Conservation (phyloP, 1,284 basidiomycete genomes). For the Leucoagaricus sp. region DNA sequence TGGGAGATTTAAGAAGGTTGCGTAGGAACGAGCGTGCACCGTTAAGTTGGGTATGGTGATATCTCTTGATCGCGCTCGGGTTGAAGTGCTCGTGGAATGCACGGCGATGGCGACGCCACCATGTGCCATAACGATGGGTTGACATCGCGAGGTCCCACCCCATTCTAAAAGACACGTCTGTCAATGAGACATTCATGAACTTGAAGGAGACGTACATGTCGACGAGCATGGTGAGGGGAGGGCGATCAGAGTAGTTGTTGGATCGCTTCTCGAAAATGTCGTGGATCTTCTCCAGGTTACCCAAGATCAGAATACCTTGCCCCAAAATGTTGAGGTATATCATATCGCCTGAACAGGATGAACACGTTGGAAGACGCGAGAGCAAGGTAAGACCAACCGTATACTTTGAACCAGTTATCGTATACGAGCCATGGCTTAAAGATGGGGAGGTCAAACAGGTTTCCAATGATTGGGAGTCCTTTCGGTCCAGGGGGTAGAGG, state of each 20-base stretch:
- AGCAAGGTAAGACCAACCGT: constrained; percentile 12
- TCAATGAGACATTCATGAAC: not conserved
- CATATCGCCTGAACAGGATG: constrained; percentile 16
- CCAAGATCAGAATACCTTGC: constrained; percentile 18
- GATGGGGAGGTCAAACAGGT: constrained; percentile 21
- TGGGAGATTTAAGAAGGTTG: constrained; percentile 13
- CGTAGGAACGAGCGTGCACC: constrained; percentile 19
- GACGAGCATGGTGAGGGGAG: constrained; percentile 16
- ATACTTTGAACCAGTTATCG: constrained; percentile 18
- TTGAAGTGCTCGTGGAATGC: constrained; percentile 25
- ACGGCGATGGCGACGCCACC: constrained; percentile 24
- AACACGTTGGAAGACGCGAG: not conserved
- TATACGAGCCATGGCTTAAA: constrained; percentile 22
- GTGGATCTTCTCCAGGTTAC: constrained; percentile 9
- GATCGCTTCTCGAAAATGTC: constrained; percentile 23
- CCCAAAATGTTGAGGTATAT: constrained; percentile 20
- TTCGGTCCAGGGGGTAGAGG: constrained; percentile 22
- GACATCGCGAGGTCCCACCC: constrained; percentile 14
- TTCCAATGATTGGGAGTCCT: constrained; percentile 23
- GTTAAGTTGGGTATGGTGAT: constrained; percentile 18
- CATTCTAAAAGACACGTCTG: constrained; percentile 8
- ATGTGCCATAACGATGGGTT: constrained; percentile 16
- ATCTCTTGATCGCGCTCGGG: constrained; percentile 10
- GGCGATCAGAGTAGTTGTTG: constrained; percentile 23
- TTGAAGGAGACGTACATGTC: constrained; percentile 17